These are phyloP conservation scores for Dendrocalamus latiflorus DNA, from an alignment of 202 grass and related monocot genomes.

Conservation along the genomic window DNA sequence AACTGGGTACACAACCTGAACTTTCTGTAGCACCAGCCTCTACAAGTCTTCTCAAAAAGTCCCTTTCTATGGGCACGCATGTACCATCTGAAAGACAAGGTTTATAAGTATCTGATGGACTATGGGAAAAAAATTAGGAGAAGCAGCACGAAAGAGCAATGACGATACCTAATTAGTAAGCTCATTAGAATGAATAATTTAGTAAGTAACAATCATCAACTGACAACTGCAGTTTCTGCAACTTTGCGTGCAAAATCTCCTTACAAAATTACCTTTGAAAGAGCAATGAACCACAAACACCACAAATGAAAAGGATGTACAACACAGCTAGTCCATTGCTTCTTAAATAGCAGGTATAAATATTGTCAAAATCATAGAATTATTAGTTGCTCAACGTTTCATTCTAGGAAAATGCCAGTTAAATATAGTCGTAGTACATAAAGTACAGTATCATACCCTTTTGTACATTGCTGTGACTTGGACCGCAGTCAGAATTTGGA, in stretches of 20 bases:
- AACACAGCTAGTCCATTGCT: background rate
- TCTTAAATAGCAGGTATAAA: background rate
- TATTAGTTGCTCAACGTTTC: background rate
- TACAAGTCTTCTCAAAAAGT: conserved; percentile 47
- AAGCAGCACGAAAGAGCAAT: background rate
- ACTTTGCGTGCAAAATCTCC: background rate
- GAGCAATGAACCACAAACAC: background rate
- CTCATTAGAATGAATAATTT: background rate
- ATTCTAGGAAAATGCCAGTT: conserved; percentile 9
- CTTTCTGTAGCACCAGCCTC: conserved; percentile 58
- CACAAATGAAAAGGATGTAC: background rate
- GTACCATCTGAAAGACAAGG: conserved; percentile 34
- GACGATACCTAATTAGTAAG: background rate
- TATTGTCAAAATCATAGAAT: background rate
- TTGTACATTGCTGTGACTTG: conserved; percentile 1
- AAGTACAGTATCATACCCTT: conserved; percentile 16
- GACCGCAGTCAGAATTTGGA: conserved; percentile 11
- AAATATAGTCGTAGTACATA: background rate
- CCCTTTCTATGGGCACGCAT: conserved; percentile 25
- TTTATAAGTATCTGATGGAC: background rate
- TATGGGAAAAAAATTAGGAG: background rate
- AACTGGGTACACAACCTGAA: conserved; percentile 40
- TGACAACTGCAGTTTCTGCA: background rate
- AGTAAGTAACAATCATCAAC: background rate
- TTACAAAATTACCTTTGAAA: background rate